Evolutionary conservation across 805 yeast species (phyloP), one percentile per base, ranked within the genome.

Genomic region (Saccharomycopsis sp.): DNA sequence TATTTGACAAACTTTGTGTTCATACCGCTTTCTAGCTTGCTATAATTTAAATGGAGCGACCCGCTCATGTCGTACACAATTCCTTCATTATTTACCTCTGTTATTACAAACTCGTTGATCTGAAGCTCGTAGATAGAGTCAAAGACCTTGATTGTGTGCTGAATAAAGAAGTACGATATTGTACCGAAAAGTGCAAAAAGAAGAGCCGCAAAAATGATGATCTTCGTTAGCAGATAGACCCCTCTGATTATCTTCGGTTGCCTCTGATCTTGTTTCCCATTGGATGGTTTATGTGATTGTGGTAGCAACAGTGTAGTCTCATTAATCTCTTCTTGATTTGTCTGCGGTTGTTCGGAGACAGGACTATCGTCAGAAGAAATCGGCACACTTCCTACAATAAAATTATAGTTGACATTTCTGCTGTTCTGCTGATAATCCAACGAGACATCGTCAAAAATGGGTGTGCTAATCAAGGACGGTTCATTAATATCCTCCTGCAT

Each of bases 1-100:
- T 16, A 44, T 20, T 44, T 44, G 20, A 18, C 21, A 16, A 44
- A 12, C 8, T n/a, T 16, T 7, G 21, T 44, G 48, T 18, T 18
- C 7, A n/a, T 12, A 3, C 23, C 4, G 24, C 46, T 56, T 5
- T 51, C 44, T 7, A 56, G 44, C 5, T 20, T 34, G n/a, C 21
- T 53, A 20, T 51, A 55, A 18, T 58, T 34, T 7, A 58, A 53
- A 12, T 16, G 5, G 3, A 55, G 14, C 2, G 24, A 34, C 12
- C 58, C 58, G 41, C 55, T 40, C 3, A 58, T 15, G 20, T 51
- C 37, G 8, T 50, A 29, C 14, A 24, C 46, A 2, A 51, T 4
- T 2, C 61, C 61, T 2, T 14, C 14, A 24, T 58, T 40, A 34
- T 51, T 55, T 9, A 58, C 24, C 34, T 55, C 56, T 2, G 16